Base-by-base conservation (phyloP, 371 early-diverging fungal genomes). In the Saksenaea oblongispora region DNA sequence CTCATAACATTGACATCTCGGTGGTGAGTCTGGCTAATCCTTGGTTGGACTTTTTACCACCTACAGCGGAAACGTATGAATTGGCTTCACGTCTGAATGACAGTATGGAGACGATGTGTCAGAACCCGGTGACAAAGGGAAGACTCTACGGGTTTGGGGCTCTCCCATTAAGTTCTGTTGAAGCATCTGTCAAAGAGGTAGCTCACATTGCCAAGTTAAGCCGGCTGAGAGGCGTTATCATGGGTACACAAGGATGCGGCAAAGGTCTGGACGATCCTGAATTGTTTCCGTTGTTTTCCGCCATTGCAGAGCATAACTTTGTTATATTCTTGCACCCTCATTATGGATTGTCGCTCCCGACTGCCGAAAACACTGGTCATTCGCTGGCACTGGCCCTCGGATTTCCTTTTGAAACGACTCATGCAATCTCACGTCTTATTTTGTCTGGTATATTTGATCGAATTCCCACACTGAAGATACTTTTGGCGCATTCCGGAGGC, bases 361-460 rank as follows among this genome's bases (percentile, higher is more conserved):
- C 56, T 28, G 56, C 64, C 5, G 62, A 28, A 5, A 56, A 59
- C 54, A 59, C 62, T 34, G 79, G 79, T 1, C 79, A 78, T 39
- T 71, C 72, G n/a, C 62, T 78, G n/a, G 69, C 76, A n/a, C 65
- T 76, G 22, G 79, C 79, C 0, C 64, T 78, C 9, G 76, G 79
- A 2, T 76, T 78, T 54, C 75, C 79, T 1, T 78, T 78, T 42
- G 79, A 78, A 44, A 78, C 79, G 3, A 76, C 79, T 0, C 59
- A 71, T 36, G 76, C 76, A 13, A 51, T 73, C 8, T 57, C 79
- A 27, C 66, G 76, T 9, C 36, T 78, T 41, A 76, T 78, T 59
- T 64, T 78, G 11, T 61, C 72, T 2, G 79, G 79, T 10, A 69
- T 69, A 35, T 69, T 78, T 41, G 79, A 78, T 54, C 62, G 67